Evolutionary conservation across 371 early-diverging fungal species (phyloP), one percentile per base, ranked within the genome.

Genomic region (Syncephalastrum sp.): DNA sequence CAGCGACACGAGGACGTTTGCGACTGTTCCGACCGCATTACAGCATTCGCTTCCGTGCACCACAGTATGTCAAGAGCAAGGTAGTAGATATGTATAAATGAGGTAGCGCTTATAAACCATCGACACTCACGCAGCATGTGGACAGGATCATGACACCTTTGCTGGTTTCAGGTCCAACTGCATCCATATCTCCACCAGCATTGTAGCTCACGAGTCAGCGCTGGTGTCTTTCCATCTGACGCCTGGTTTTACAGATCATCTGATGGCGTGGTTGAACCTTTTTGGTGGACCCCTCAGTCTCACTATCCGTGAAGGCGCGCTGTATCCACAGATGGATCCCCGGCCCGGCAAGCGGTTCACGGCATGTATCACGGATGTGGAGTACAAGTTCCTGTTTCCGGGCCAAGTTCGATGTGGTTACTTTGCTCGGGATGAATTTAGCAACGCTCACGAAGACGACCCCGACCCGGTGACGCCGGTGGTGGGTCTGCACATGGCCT

Each of bases 101-200:
- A 3, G 69, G 71, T 47, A 21, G 33, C 19, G 21, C 2, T 2
- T 16, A 29, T 29, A 3, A 29, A 7, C 29, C 7, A 3, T 3
- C 4, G 3, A 29, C 7, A 7, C 29, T 29, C 7, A 29, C 12
- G 10, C 38, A 33, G 6, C 47, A 53, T 47, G 13, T 53, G 19
- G 16, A 29, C 50, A 70, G 68, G 70, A 57, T 60, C 62, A 78
- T 44, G 87, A 87, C 66, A 77, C 86, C 3, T 85, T 72, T 64
- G 60, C 53, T 16, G 88, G 88, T 10, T 90, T 87, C 62, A 74
- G 88, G 53, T 81, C 85, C 0, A 66, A 73, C 44, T 68, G 53
- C 54, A 82, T 88, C 41, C 79, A 86, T 56, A 61, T 88, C 1
- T 72, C 75, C 10, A 54, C 86, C 16, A 76, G 82, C 53, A 64